A percentile compares a stretch with the other conserved stretches of the same genome.
These are phyloP conservation scores for Arctium lappa DNA, from an alignment of 129 eudicot species.

Conservation along the genomic window DNA sequence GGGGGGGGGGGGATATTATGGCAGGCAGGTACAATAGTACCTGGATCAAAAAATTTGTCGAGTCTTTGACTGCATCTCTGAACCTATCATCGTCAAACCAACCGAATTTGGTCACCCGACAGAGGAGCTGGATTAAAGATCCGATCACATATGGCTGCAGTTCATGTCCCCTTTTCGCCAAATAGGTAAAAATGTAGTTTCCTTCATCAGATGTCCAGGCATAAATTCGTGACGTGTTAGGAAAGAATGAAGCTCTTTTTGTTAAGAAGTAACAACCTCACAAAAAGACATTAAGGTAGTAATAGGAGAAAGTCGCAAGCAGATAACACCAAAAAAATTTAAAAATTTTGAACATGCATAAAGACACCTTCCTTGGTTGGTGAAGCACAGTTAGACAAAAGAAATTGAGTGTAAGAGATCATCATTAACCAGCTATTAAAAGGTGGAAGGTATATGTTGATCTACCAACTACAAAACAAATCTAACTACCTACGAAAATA, in stretches of 20 bases:
- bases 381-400: neutral
- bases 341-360: neutral
- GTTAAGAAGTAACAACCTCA: neutral
- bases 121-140: conserved; percentile 82
- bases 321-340: neutral
- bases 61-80: conserved; percentile 83
- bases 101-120: conserved; percentile 93
- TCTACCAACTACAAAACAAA: neutral
- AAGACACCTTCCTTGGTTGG: neutral
- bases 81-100: conserved; percentile 96
- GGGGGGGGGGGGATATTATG: neutral
- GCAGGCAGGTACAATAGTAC: conserved; percentile 31
- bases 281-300: neutral
- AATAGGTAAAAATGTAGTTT: conserved; percentile 81
- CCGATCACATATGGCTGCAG: conserved; percentile 84
- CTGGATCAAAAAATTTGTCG: conserved; percentile 84
- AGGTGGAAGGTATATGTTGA: neutral
- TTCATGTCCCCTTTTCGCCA: conserved; percentile 97
- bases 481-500: neutral
- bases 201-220: conserved; percentile 57
- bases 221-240: conserved; percentile 27
- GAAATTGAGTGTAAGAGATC: neutral
- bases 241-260: neutral
- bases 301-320: neutral
- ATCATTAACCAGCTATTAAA: neutral